Evolutionary conservation across 2,329 filamentous ascomycete species (phyloP).

Genomic region (Dryadomyces sulphureus): DNA sequence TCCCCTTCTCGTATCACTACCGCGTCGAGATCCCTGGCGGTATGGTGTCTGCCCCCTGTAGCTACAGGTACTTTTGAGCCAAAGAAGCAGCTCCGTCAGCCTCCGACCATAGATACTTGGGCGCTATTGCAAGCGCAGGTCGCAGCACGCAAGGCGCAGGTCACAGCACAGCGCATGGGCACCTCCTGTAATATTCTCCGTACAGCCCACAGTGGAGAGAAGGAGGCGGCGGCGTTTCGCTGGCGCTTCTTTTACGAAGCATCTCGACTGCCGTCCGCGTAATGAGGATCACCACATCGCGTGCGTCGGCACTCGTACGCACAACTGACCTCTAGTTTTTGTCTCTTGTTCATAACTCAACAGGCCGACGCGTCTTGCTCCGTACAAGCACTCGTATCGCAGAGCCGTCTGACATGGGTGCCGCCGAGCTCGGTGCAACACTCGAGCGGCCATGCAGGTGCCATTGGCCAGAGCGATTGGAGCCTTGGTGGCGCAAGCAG

Average conservation of each 20-base stretch:
- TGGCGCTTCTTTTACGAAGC: background rate
- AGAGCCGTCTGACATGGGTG: no score
- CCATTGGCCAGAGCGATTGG: background rate
- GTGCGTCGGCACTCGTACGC: no score
- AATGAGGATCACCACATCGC: background rate
- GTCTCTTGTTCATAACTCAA: no score
- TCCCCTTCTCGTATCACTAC: background rate
- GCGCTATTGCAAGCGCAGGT: slow-evolving; percentile 1
- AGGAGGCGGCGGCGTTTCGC: background rate
- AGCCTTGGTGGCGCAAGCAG: background rate
- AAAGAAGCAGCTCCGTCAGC: background rate
- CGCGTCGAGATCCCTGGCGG: background rate
- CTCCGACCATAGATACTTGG: background rate
- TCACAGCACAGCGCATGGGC: background rate
- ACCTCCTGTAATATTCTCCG: background rate
- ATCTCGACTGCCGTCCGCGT: no score
- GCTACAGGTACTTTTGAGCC: background rate
- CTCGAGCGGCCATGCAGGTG: background rate
- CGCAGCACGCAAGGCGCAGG: slow-evolving; percentile 2
- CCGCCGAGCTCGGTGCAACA: background rate
- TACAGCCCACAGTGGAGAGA: background rate
- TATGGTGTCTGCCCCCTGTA: background rate
- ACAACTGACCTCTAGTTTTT: no score
- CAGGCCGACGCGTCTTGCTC: no score
- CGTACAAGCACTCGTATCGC: no score